Evolutionary conservation across 768 basidiomycete genomes (phyloP).

Genomic region (Mycena leptocephala): DNA sequence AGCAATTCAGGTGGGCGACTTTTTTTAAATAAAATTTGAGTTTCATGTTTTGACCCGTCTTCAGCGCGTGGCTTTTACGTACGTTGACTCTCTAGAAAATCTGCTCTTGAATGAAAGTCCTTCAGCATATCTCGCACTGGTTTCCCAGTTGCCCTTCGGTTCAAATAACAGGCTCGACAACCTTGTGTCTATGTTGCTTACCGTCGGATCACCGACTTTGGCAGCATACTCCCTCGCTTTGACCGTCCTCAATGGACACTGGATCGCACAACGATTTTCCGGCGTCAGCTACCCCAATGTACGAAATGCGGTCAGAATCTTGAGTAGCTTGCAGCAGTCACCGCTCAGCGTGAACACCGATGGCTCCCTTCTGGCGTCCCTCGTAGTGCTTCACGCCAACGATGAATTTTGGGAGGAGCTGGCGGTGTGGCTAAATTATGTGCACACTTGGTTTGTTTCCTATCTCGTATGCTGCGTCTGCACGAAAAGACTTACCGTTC

Average conservation of each 20-base stretch:
- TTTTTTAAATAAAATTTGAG: neutral
- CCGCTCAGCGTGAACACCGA: conserved; percentile 49
- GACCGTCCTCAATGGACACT: conserved; percentile 53
- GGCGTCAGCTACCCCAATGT: conserved; percentile 41
- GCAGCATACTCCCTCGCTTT: conserved; percentile 57
- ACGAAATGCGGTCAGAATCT: conserved; percentile 40
- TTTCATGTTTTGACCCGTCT: neutral
- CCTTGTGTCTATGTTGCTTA: conserved; percentile 51
- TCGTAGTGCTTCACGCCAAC: conserved; percentile 53
- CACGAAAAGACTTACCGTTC: neutral
- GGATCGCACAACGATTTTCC: conserved; percentile 47
- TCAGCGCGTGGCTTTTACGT: conserved; percentile 53
- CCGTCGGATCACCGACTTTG: conserved; percentile 57
- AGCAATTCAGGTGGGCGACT: conserved; percentile 48
- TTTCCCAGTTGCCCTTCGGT: conserved; percentile 61
- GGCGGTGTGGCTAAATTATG: conserved; percentile 50
- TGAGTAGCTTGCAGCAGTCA: conserved; percentile 54
- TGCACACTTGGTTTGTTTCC: conserved; percentile 52
- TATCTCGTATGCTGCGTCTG: too few relatives aligned
- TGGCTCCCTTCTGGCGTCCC: conserved; percentile 50
- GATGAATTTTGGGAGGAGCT: conserved; percentile 58
- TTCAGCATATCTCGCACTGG: conserved; percentile 51
- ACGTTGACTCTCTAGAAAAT: neutral
- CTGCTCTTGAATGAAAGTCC: neutral
- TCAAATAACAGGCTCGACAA: conserved; percentile 48